These are phyloP conservation scores for Aschersonia sp. DNA, from an alignment of 2,329 filamentous ascomycete species.

Conservation along the genomic window DNA sequence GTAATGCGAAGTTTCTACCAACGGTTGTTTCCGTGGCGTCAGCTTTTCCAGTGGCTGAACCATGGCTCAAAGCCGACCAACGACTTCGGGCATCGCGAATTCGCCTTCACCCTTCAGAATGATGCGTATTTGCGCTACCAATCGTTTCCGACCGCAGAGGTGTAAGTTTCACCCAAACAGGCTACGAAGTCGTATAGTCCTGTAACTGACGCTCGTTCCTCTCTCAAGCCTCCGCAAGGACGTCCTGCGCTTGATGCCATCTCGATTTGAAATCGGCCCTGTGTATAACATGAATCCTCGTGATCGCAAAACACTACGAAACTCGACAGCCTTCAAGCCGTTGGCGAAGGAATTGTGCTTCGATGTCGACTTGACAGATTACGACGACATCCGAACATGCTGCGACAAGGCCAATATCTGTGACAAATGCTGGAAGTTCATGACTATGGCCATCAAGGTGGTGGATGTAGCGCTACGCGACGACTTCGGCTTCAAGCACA, in stretches of 20 bases:
- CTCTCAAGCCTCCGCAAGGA: constrained; percentile 65
- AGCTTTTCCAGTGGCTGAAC: constrained; percentile 95
- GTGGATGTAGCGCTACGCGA: constrained; percentile 76
- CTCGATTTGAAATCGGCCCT: constrained; percentile 96
- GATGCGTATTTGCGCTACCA: constrained; percentile 90
- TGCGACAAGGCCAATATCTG: constrained; percentile 91
- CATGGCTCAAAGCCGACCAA: constrained; percentile 73
- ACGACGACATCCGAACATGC: constrained; percentile 92
- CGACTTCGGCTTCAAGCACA: constrained; percentile 93
- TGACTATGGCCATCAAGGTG: constrained; percentile 94
- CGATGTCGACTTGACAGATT: constrained; percentile 98
- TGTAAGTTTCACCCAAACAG: constrained; percentile 19
- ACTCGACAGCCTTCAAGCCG: constrained; percentile 69
- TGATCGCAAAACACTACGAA: constrained; percentile 77
- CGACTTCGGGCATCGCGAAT: constrained; percentile 88
- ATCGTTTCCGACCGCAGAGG: constrained; percentile 40
- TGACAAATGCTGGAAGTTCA: constrained; percentile 88
- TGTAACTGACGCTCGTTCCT: constrained; percentile 3
- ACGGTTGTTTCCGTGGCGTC: constrained; percentile 85
- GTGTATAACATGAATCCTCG: constrained; percentile 89
- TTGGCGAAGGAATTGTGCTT: constrained; percentile 91
- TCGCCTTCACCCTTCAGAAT: constrained; percentile 87
- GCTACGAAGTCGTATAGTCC: background rate
- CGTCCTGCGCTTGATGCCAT: constrained; percentile 73
- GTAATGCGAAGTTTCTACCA: constrained; percentile 92